A percentile compares a stretch with the other conserved stretches of the same genome.
Conservation (phyloP, 2,329 filamentous ascomycete genomes). For the Microdochium bolleyi region DNA sequence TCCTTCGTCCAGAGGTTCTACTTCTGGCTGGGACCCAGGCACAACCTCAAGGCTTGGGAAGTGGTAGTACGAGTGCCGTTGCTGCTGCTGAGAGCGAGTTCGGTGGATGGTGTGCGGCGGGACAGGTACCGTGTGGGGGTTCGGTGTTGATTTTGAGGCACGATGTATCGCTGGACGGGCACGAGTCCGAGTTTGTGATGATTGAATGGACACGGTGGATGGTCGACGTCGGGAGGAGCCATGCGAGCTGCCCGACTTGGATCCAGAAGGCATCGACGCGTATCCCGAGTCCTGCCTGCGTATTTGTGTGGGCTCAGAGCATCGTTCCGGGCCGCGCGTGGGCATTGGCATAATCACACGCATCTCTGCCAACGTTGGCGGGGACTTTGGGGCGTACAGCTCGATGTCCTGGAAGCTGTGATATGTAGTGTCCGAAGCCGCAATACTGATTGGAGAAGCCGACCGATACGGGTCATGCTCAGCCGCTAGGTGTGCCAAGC, state of each 20-base stretch:
- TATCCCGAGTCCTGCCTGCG: slow-evolving; percentile 52
- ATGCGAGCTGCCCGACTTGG: slow-evolving; percentile 27
- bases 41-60: slow-evolving; percentile 35
- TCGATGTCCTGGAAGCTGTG: slow-evolving; percentile 47
- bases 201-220: slow-evolving; percentile 18
- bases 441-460: slow-evolving; percentile 30
- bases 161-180: slow-evolving; percentile 33
- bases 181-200: slow-evolving; percentile 23
- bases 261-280: slow-evolving; percentile 37
- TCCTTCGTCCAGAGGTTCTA: slow-evolving; percentile 7
- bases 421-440: slow-evolving; percentile 41
- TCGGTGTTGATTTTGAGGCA: slow-evolving; percentile 26
- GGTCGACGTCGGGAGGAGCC: slow-evolving; percentile 16
- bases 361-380: slow-evolving; percentile 6
- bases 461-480: slow-evolving; percentile 13
- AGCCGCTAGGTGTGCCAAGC: not conserved
- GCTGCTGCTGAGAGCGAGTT: slow-evolving; percentile 17
- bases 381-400: slow-evolving; percentile 30
- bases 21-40: slow-evolving; percentile 6
- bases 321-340: slow-evolving; percentile 13
- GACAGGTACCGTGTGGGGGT: slow-evolving; percentile 7
- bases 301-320: slow-evolving; percentile 28
- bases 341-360: slow-evolving; percentile 5
- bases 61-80: slow-evolving; percentile 35
- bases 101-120: slow-evolving; percentile 16